Base-by-base conservation (phyloP, 805 yeast species). In the Starmerella tilneyi region DNA sequence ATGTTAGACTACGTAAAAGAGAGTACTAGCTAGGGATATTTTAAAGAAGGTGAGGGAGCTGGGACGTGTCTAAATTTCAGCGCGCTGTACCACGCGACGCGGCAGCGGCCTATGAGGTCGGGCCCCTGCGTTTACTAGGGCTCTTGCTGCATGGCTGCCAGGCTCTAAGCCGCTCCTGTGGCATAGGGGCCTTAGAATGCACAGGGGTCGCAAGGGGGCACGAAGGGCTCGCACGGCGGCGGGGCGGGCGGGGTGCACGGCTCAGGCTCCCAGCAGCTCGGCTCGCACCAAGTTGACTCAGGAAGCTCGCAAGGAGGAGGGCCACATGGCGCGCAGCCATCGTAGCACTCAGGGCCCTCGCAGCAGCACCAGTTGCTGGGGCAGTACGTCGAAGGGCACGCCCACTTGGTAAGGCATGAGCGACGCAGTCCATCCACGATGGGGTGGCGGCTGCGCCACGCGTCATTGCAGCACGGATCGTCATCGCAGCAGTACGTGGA, bases 381-480 rank as follows among this genome's bases (percentile, higher is more conserved):
- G 48, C 53, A 49, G 44, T 44, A 49, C 5, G 46, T 44, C 21
- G 33, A 35, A 11, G 53, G 53, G 49, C 51, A 50, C 29, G 40
- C 23, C 47, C 48, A 48, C 36, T 44, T 41, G 5, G 48, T 40
- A 12, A 41, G 21, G 38, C 50, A 45, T 40, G 39, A 45, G 26
- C 41, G 23, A 36, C 48, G 45, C 39, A 44, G 47, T 4, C 33
- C 39, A 27, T 49, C 48, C 9, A 41, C 47, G 11, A 44, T 36
- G 29, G 44, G 51, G 44, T 39, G 50, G 19, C 9, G 17, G 19
- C 27, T 21, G 37, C 26, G n/a, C 30, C 44, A 48, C 15, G 30
- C 34, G 21, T 22, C 15, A 44, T 33, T 15, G 47, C 41, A 41
- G 19, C 7, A 21, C 6, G 29, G 23, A 15, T 36, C 52, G 46